Conservation (phyloP, 2,329 filamentous ascomycete genomes). For the Penicillium oxalicum region DNA sequence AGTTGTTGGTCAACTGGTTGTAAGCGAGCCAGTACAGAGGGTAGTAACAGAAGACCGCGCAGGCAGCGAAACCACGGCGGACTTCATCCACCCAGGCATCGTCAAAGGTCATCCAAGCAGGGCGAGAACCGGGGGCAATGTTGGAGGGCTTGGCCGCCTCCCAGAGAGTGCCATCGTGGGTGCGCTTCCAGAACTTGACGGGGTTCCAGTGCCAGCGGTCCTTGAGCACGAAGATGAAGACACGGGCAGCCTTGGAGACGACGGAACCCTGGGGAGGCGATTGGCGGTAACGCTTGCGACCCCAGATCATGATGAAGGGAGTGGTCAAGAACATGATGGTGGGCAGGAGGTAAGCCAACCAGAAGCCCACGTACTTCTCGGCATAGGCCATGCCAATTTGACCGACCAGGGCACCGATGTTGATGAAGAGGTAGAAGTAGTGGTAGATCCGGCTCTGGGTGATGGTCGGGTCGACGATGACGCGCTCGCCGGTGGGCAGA, state of each 20-base stretch:
- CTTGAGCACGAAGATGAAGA: conserved; percentile 57
- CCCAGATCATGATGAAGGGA: conserved; percentile 55
- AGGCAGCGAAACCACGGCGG: conserved; percentile 61
- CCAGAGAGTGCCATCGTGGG: conserved; percentile 15
- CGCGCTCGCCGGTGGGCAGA: conserved; percentile 53
- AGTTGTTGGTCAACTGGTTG: conserved; percentile 50
- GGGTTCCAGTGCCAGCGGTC: conserved; percentile 59
- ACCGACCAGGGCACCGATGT: conserved; percentile 57
- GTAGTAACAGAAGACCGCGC: conserved; percentile 58
- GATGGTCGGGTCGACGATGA: conserved; percentile 63
- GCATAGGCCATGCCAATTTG: conserved; percentile 65
- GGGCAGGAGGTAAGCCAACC: conserved; percentile 53
- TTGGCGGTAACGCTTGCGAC: conserved; percentile 58
- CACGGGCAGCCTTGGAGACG: conserved; percentile 58
- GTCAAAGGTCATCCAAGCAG: conserved; percentile 50
- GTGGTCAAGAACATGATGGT: conserved; percentile 59
- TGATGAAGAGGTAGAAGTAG: conserved; percentile 68
- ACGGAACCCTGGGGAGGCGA: conserved; percentile 68
- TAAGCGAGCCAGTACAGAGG: conserved; percentile 39
- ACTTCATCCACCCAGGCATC: conserved; percentile 79
- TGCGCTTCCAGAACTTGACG: conserved; percentile 29
- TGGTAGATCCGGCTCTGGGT: conserved; percentile 65
- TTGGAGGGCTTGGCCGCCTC: conserved; percentile 8
- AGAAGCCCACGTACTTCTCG: conserved; percentile 71
- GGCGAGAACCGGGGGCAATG: conserved; percentile 7